Conservation (phyloP, 768 basidiomycete genomes). For the Trametes punicea region DNA sequence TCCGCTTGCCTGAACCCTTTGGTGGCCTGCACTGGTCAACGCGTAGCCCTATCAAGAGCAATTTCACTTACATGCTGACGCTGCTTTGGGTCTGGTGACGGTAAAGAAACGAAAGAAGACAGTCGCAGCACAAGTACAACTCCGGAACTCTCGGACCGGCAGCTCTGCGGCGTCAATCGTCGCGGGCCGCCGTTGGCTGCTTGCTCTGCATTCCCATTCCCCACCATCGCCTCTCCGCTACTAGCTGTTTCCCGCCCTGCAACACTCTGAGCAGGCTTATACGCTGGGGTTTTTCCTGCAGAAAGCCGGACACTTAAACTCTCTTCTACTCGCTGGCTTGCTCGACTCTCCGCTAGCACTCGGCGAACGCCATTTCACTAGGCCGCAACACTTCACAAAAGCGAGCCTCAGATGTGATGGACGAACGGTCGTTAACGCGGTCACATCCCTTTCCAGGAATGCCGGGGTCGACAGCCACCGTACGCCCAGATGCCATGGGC, state of each 20-base stretch:
- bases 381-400: not conserved
- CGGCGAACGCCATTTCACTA: conserved; percentile 1
- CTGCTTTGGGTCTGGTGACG: no score
- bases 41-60: not conserved
- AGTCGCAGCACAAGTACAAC: no score
- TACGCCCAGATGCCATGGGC: conserved; percentile 12
- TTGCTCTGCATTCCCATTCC: no score
- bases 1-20: conserved; percentile 32
- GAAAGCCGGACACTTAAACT: no score
- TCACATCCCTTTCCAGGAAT: conserved; percentile 9
- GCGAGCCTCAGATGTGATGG: conserved; percentile 18
- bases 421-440: conserved; percentile 11
- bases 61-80: not conserved
- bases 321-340: not conserved
- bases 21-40: conserved; percentile 29
- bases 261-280: no score
- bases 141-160: no score
- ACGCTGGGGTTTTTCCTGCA: no score
- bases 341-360: not conserved
- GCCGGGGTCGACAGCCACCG: conserved; percentile 13
- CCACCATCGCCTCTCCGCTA: no score
- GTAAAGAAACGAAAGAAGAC: no score
- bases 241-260: no score
- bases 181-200: no score
- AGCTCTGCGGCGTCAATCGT: no score